Percentiles rank a stretch among this genome's conserved stretches.
Evolutionary conservation across 108 stramenopile species (phyloP).

Genomic region (Cyclotella distinguenda): DNA sequence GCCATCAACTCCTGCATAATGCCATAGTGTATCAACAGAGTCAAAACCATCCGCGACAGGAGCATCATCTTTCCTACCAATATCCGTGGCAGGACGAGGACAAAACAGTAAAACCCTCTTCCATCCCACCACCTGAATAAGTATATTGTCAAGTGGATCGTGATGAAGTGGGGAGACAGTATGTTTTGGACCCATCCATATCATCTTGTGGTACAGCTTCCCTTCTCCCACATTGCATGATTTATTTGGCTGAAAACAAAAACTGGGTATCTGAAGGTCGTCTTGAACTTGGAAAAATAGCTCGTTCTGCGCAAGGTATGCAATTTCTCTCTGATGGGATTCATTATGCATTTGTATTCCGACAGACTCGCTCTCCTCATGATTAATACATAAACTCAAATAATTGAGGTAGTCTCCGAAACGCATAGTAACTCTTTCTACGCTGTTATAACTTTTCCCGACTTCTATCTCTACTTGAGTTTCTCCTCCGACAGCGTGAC

Average conservation of each 20-base stretch:
- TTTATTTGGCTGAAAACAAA: slow-evolving; percentile 42
- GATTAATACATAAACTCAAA: slow-evolving; percentile 52
- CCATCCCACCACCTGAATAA: slow-evolving; percentile 72
- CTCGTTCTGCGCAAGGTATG: slow-evolving; percentile 85
- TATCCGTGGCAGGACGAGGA: slow-evolving; percentile 6
- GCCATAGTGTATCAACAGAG: slow-evolving; percentile 17
- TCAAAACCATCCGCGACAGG: neutral
- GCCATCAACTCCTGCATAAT: slow-evolving; percentile 59
- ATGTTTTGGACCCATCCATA: slow-evolving; percentile 75
- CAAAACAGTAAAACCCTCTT: slow-evolving; percentile 62
- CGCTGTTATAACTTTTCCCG: slow-evolving; percentile 52
- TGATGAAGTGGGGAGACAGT: slow-evolving; percentile 74
- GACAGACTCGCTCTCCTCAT: slow-evolving; percentile 26
- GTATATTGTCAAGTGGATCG: slow-evolving; percentile 80
- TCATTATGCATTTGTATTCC: neutral
- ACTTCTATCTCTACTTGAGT: slow-evolving; percentile 59
- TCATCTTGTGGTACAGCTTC: slow-evolving; percentile 64
- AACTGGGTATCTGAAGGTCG: slow-evolving; percentile 58
- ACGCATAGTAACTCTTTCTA: slow-evolving; percentile 42
- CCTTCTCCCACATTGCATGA: slow-evolving; percentile 55
- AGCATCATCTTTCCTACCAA: neutral
- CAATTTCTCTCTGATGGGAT: slow-evolving; percentile 35
- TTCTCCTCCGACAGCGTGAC: slow-evolving; percentile 34
- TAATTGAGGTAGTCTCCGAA: slow-evolving; percentile 71
- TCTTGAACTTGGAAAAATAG: slow-evolving; percentile 41